Base-by-base conservation (phyloP, 2,329 filamentous ascomycete genomes). In the Kalmusia sp. region DNA sequence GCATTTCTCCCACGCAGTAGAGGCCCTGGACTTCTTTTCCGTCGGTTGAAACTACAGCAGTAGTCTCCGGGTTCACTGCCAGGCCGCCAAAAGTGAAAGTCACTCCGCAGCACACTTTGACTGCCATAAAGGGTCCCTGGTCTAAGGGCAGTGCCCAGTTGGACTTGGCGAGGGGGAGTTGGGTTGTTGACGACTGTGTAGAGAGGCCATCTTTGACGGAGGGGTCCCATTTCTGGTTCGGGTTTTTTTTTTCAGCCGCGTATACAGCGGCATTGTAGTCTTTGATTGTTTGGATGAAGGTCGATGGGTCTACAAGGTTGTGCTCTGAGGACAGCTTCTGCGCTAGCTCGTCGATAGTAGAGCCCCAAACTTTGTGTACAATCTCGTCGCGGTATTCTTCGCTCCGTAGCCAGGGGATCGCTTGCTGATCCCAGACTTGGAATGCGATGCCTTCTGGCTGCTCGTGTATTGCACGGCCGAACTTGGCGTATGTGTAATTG, bases 31-130 rank as follows among this genome's bases (percentile, higher is more conserved):
- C 77, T n/a, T 76, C 71, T 4, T 63, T 61, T 1, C 74, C 75
- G 5, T 8, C 0, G 78, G 71, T 66, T 3, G 73, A 2, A 76
- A 87, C 67, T 1, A 88, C 80, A 3, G 76, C 76, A 2, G 80
- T 78, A 0, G 82, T 86, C 21, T 82, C 68, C 0, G 84, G 78
- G 43, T 84, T 78, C 2, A 87, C 80, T 4, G 79, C 77, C 6
- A 89, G 70, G 0, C 87, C 86, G 1, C 86, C 87, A 72, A 89
- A 90, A 0, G 87, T 89, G 59, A 89, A 90, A 0, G 86, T 89
- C 14, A 90, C 80, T 1, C 87, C 87, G 39, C 84, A 85, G 3
- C 82, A 83, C 2, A 89, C 85, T 58, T 84, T 84, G 39, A 89
- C 82, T 1, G 87, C 87, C 21, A 87, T 70, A 61, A 85, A 89